A percentile compares a stretch with the other conserved stretches of the same genome.
Conservation (phyloP, 352 stramenopile species). For the Pythium insidiosum region DNA sequence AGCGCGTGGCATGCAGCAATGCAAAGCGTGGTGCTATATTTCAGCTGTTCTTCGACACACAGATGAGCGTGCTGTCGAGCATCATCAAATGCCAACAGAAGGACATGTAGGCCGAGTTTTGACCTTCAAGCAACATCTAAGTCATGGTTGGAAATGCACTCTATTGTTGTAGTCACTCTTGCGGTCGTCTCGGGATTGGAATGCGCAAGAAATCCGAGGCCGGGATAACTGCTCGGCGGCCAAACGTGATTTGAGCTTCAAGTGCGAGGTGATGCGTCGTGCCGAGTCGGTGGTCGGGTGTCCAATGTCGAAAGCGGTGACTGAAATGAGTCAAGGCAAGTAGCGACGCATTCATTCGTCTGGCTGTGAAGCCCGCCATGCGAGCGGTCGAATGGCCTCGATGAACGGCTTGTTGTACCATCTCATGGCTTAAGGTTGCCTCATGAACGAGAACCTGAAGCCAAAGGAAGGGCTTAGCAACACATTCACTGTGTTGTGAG, state of each 20-base stretch:
- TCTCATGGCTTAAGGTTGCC: constrained; percentile 68
- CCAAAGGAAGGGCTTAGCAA: background rate
- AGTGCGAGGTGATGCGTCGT: constrained; percentile 64
- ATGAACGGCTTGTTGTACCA: constrained; percentile 46
- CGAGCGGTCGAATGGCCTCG: constrained; percentile 73
- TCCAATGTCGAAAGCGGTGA: constrained; percentile 73
- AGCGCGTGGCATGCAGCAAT: too few relatives aligned
- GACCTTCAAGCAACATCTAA: too few relatives aligned
- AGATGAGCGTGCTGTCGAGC: too few relatives aligned
- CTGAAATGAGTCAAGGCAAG: constrained; percentile 83
- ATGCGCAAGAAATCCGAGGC: constrained; percentile 79
- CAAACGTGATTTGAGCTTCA: constrained; percentile 64
- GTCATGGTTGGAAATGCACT: too few relatives aligned
- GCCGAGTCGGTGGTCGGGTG: constrained; percentile 16
- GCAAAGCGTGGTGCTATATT: too few relatives aligned
- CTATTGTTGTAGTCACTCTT: constrained; percentile 11
- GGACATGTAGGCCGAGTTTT: too few relatives aligned
- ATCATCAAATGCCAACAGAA: too few relatives aligned
- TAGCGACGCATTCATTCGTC: constrained; percentile 67
- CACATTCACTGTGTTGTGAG: background rate
- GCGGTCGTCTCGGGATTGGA: constrained; percentile 41
- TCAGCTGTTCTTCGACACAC: too few relatives aligned
- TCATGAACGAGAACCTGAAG: constrained; percentile 80
- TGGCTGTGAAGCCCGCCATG: constrained; percentile 70
- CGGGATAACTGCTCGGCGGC: constrained; percentile 48